phyloP scores from a whole-genome alignment of 2,329 filamentous ascomycete species.

The Exophiala xenobiotica region DNA sequence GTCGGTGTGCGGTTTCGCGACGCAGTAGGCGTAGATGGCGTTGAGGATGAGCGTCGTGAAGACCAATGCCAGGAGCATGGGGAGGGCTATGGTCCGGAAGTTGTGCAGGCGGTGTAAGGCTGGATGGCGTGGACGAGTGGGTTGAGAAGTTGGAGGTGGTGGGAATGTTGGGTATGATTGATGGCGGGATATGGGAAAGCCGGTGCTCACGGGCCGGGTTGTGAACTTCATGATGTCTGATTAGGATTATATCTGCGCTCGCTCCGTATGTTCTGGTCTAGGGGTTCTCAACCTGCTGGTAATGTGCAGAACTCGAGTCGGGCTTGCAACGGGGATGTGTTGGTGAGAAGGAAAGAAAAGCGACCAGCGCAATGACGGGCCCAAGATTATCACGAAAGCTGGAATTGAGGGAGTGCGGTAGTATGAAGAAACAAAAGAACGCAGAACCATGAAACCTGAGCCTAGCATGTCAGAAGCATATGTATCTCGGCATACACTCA shows the following conservation, averaged over 20 bases:
- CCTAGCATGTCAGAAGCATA: conserved; percentile 3
- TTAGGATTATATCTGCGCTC: neutral
- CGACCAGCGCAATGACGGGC: conserved; percentile 16
- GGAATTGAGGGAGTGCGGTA: too few relatives aligned
- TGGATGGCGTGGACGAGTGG: conserved; percentile 9
- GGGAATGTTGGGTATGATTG: conserved; percentile 1
- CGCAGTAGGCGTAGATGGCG: conserved; percentile 30
- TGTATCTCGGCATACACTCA: conserved; percentile 6
- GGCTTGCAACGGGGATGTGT: too few relatives aligned
- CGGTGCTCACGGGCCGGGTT: conserved; percentile 15
- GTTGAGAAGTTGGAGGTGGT: neutral
- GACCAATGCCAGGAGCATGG: conserved; percentile 21
- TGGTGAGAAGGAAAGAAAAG: neutral
- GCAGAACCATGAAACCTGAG: neutral
- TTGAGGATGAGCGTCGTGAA: conserved; percentile 29
- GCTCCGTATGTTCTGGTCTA: too few relatives aligned
- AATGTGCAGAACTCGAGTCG: too few relatives aligned
- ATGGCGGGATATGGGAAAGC: conserved; percentile 19
- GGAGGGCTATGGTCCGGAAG: conserved; percentile 23
- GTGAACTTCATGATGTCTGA: conserved; percentile 16
- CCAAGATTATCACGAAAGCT: neutral
- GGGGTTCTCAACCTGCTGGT: too few relatives aligned
- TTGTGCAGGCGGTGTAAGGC: conserved; percentile 17
- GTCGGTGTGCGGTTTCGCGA: conserved; percentile 28
- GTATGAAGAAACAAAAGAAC: neutral